Evolutionary conservation across 2,329 filamentous ascomycete species (phyloP).

Genomic region (Rhytidhysteron rufulum): DNA sequence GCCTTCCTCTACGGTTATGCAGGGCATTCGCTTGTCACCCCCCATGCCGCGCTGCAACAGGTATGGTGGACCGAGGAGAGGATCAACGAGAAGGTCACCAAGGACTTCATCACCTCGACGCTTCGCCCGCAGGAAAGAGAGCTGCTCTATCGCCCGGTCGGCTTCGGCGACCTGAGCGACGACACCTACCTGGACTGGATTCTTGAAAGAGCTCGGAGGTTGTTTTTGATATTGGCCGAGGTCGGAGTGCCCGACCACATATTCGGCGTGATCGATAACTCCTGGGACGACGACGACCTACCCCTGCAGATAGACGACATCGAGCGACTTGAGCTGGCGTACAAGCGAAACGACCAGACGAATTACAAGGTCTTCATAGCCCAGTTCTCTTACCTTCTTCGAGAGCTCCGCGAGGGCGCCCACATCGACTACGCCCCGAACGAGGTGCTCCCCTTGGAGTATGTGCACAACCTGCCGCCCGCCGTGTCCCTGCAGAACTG

Average conservation of each 20-base stretch:
- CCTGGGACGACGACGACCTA: slow-evolving; percentile 73
- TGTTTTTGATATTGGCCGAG: slow-evolving; percentile 70
- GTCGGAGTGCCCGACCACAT: slow-evolving; percentile 69
- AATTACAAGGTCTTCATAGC: slow-evolving; percentile 66
- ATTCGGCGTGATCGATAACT: slow-evolving; percentile 70
- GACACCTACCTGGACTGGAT: slow-evolving; percentile 80
- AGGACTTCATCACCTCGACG: slow-evolving; percentile 62
- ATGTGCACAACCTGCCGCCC: slow-evolving; percentile 57
- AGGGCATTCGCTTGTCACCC: slow-evolving; percentile 48
- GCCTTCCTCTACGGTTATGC: slow-evolving; percentile 50
- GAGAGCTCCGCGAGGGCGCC: slow-evolving; percentile 56
- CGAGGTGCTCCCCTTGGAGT: slow-evolving; percentile 67
- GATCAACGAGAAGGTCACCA: slow-evolving; percentile 67
- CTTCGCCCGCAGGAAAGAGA: slow-evolving; percentile 61
- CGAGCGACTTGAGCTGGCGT: slow-evolving; percentile 58
- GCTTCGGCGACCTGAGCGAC: slow-evolving; percentile 67
- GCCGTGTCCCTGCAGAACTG: slow-evolving; percentile 45
- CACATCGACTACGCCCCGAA: slow-evolving; percentile 63
- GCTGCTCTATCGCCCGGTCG: slow-evolving; percentile 59
- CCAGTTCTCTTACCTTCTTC: slow-evolving; percentile 69
- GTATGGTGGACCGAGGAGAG: slow-evolving; percentile 70
- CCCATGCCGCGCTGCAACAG: slow-evolving; percentile 46
- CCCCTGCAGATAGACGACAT: slow-evolving; percentile 65
- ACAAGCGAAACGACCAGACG: slow-evolving; percentile 57
- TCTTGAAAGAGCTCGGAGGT: slow-evolving; percentile 60